Evolutionary conservation across 1,284 basidiomycete species (phyloP).

Genomic region (Puccinia horiana): DNA sequence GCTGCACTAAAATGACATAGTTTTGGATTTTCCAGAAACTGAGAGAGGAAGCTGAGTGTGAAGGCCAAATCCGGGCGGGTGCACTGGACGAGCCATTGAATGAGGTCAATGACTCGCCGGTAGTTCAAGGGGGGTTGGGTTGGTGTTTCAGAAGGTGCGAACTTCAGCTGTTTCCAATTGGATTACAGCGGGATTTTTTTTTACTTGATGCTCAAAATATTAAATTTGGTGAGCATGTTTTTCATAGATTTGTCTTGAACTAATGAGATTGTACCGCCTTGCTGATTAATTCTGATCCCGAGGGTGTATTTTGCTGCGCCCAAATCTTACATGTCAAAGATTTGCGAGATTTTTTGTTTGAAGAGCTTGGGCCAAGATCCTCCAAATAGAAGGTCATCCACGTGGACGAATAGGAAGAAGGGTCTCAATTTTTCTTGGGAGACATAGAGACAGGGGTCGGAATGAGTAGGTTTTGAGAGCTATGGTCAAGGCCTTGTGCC

Average conservation of each 20-base stretch:
- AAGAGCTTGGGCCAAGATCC: background rate
- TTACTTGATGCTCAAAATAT: background rate
- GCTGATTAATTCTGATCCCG: background rate
- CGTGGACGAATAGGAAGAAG: background rate
- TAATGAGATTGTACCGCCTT: background rate
- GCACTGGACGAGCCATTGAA: background rate
- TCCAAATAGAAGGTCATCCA: too few relatives aligned
- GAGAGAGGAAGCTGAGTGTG: background rate
- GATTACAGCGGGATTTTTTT: background rate
- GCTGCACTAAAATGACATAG: background rate
- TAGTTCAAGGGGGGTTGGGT: background rate
- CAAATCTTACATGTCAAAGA: constrained; percentile 5
- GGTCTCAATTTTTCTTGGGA: background rate
- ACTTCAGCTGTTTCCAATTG: too few relatives aligned
- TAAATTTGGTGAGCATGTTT: background rate
- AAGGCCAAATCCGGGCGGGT: background rate
- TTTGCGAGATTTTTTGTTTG: background rate
- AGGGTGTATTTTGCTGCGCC: background rate
- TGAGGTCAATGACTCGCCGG: background rate
- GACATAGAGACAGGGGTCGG: background rate
- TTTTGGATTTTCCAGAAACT: background rate
- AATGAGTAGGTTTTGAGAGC: background rate
- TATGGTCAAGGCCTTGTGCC: background rate
- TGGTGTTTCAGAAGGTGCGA: background rate
- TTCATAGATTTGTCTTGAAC: background rate